Evolutionary conservation across 441 rosid genomes (phyloP).

Genomic region (Pelargonium fulgidum): DNA sequence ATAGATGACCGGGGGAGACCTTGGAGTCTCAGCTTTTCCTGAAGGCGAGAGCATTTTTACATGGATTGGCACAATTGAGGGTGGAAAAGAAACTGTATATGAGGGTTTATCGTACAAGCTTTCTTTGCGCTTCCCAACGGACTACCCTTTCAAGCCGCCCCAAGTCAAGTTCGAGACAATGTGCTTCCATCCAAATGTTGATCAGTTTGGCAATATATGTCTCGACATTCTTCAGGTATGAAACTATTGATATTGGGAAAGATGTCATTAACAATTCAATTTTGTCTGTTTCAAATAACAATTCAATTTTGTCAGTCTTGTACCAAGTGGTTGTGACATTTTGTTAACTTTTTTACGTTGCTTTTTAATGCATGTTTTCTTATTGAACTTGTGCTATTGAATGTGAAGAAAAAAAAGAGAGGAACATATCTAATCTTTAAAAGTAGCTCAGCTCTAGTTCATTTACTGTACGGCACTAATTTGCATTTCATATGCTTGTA

Average conservation of each 20-base stretch:
- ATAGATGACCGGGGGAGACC: constrained; percentile 3
- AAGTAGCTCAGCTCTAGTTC: background rate
- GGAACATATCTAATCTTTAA: background rate
- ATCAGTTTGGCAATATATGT: constrained; percentile 60
- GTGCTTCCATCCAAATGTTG: constrained; percentile 70
- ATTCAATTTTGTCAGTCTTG: background rate
- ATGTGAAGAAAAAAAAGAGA: background rate
- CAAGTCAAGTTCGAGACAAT: constrained; percentile 54
- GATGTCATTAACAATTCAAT: background rate
- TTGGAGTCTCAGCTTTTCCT: constrained; percentile 19
- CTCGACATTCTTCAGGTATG: constrained; percentile 68
- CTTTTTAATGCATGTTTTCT: background rate
- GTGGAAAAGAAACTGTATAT: constrained; percentile 49
- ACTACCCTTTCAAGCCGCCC: constrained; percentile 66
- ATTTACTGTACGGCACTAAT: background rate
- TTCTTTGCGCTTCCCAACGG: constrained; percentile 46
- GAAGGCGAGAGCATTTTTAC: constrained; percentile 34
- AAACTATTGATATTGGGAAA: background rate
- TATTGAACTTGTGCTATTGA: background rate
- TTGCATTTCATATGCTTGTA: too few relatives aligned
- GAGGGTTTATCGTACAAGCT: constrained; percentile 59
- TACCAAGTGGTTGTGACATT: background rate
- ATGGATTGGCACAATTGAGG: constrained; percentile 60
- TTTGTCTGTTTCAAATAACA: background rate
- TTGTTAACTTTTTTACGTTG: background rate